Conservation (phyloP, 2,329 filamentous ascomycete species). For the Hypoxylon sp. region DNA sequence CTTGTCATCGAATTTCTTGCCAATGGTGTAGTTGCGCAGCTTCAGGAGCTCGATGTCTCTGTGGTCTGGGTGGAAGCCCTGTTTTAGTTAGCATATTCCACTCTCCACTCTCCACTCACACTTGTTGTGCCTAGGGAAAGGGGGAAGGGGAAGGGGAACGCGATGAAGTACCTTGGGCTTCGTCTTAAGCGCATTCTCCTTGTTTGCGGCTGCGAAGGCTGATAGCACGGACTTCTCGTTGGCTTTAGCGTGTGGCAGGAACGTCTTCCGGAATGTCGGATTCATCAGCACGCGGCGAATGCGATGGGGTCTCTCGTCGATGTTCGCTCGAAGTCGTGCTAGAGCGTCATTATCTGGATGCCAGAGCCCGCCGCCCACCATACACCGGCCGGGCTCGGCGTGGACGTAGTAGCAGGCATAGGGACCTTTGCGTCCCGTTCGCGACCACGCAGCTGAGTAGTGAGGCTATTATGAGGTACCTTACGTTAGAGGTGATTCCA, state of each 20-base stretch:
- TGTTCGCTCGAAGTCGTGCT: constrained; percentile 75
- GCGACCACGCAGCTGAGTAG: constrained; percentile 88
- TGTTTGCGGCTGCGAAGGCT: constrained; percentile 79
- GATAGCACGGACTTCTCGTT: constrained; percentile 67
- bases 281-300: constrained; percentile 77
- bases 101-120: background rate
- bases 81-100: constrained; percentile 21
- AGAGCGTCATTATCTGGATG: constrained; percentile 78
- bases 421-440: constrained; percentile 87
- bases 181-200: constrained; percentile 82
- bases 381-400: constrained; percentile 77
- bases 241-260: constrained; percentile 69
- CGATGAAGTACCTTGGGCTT: constrained; percentile 80
- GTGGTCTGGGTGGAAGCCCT: constrained; percentile 83
- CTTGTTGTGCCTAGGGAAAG: too few relatives aligned
- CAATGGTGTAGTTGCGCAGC: constrained; percentile 82
- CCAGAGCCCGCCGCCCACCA: constrained; percentile 87
- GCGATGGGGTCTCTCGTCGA: constrained; percentile 78
- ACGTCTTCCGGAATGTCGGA: constrained; percentile 71
- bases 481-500: constrained; percentile 6
- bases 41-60: constrained; percentile 84
- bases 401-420: constrained; percentile 93
- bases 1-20: constrained; percentile 74
- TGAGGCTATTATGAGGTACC: constrained; percentile 68
- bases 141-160: background rate